phyloP scores from a whole-genome alignment of 2,329 filamentous ascomycete genomes.

The Zymoseptoria crescenta region DNA sequence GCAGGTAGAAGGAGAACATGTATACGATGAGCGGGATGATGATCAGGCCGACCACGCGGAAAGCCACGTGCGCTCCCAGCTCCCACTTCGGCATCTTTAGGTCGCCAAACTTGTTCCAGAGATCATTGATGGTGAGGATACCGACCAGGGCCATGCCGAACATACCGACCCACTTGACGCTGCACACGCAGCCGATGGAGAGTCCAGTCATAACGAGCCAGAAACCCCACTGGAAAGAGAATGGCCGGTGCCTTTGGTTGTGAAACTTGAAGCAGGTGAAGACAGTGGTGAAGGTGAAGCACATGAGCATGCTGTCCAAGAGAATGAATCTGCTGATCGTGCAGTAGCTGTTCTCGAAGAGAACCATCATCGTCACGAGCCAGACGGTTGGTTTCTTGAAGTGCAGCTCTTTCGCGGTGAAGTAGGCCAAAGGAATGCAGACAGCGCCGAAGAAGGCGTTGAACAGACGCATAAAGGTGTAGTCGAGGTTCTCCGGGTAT shows the following conservation, averaged over 20 bases:
- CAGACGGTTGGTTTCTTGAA: slow-evolving; percentile 82
- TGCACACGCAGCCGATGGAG: slow-evolving; percentile 96
- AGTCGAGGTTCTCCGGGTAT: slow-evolving; percentile 89
- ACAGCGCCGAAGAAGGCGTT: slow-evolving; percentile 90
- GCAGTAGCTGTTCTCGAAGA: slow-evolving; percentile 98
- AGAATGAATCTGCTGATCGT: slow-evolving; percentile 98
- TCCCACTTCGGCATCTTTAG: slow-evolving; percentile 74
- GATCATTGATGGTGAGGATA: slow-evolving; percentile 88
- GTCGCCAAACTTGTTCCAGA: slow-evolving; percentile 98
- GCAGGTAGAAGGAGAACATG: slow-evolving; percentile 88
- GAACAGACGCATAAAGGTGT: slow-evolving; percentile 97
- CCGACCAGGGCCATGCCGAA: slow-evolving; percentile 94
- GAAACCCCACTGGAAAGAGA: slow-evolving; percentile 83
- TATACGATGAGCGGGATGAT: slow-evolving; percentile 84
- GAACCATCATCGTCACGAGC: slow-evolving; percentile 92
- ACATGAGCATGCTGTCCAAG: slow-evolving; percentile 95
- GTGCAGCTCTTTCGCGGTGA: slow-evolving; percentile 82
- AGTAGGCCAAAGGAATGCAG: slow-evolving; percentile 91
- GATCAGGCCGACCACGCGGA: slow-evolving; percentile 80
- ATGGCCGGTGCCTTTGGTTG: slow-evolving; percentile 73
- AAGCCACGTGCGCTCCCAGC: slow-evolving; percentile 68
- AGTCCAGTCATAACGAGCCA: slow-evolving; percentile 92
- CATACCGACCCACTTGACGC: slow-evolving; percentile 95
- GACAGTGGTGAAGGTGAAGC: slow-evolving; percentile 95
- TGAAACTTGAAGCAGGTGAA: slow-evolving; percentile 98